Base-by-base conservation (phyloP, 2,329 filamentous ascomycete genomes). In the Zymoseptoria crescenta region DNA sequence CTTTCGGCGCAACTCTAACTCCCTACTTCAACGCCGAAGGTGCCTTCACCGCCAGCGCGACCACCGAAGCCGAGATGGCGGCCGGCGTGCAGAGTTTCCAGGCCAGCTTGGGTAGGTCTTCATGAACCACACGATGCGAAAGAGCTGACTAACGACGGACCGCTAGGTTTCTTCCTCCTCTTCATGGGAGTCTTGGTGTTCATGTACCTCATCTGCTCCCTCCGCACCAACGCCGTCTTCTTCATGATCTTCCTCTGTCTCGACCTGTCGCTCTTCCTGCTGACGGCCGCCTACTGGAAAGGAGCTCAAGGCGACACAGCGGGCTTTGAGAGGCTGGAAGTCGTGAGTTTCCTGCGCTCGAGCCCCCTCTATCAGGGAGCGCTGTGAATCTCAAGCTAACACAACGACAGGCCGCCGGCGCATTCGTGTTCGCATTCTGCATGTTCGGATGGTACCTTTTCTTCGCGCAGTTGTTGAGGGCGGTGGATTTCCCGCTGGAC, bases 181-280 rank as follows among this genome's bases (percentile, higher is more conserved):
- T 52, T 52, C 16, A 19, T 52, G 24, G 24, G 24, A 27, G n/a
- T 65, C 21, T 19, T 64, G 8, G 58, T 62, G 52, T 60, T 65
- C 24, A 59, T 59, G 52, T 65, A 64, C 59, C 61, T 56, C 51
- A 50, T 65, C 55, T 64, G 64, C 59, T 56, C 62, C 19, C 56
- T 64, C 21, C 62, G 64, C 6, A 64, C 62, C 6, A 65, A 65
- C 57, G 45, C 64, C 27, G 55, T 64, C 8, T 65, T 64, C 56
- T 56, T 62, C 28, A 20, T 60, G 20, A 56, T 65, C 24, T 64
- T 65, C 49, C 57, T 57, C 19, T 59, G 51, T 21, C 61, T 64
- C 29, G 55, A 59, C 16, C 41, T 58, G 1, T 60, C 56, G 24
- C 55, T 58, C 4, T 58, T 56, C 8, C 58, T 55, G 48, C 35